Evolutionary conservation across 176 grass and related monocot species (phyloP), one percentile per base, ranked within the genome.

Genomic region (Lolium perenne): DNA sequence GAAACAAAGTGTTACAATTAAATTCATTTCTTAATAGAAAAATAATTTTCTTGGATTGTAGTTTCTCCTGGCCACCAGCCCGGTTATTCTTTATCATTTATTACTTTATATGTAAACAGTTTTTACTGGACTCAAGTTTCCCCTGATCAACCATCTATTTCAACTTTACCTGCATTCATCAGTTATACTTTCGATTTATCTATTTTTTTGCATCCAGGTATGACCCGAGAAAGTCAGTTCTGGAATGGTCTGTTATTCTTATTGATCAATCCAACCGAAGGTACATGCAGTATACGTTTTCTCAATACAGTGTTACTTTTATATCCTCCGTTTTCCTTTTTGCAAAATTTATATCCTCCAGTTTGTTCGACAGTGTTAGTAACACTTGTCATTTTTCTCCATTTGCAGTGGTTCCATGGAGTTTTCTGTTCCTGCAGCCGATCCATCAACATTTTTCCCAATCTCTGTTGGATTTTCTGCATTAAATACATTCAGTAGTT

Each of bases 211-310:
- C 41, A 74, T 87, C 74, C 89, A 97, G 95, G 87, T 94, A 94
- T 79, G 90, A 94, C 76, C 84, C 92, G 55, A 97, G 92, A 82
- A 94, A 91, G 49, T 91, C 95, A 49, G 78, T 86, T 50, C 63
- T 97, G 82, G 90, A 94, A 60, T 97, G 95, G 95, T 94, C 92
- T 49, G 79, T 97, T 88, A 81, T 97, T 87, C 88, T 94, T 77
- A 91, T 97, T 62, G 95, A 97, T 76, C 81, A 94, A 67, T 94
- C 95, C 14, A 97, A 94, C 79, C 88, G 87, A 82, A 89, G 91
- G 95, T 94, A 94, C 75, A 61, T 79, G 67, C 51, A 82, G 16
- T 51, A 71, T 67, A 22, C 63, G 0, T 25, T 53, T 54, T 77
- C 48, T 77, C 25, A 64, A 17, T 17, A 50, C n/a, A 35, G 54